Evolutionary conservation across 1,284 basidiomycete genomes (phyloP).

Genomic region (Austroboletus niveus): DNA sequence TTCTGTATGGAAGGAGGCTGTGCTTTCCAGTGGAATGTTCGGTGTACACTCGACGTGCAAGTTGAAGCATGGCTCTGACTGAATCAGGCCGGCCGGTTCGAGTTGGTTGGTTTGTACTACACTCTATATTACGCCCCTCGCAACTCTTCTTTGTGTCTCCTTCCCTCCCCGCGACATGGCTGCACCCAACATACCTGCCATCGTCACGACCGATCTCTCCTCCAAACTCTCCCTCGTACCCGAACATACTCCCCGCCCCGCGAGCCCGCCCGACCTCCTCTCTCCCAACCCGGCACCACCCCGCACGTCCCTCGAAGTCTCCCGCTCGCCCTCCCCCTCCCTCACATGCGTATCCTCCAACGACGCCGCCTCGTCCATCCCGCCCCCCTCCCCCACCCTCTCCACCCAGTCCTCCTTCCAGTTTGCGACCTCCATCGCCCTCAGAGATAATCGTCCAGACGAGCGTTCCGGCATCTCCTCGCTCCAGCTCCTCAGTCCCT

Average conservation of each 20-base stretch:
- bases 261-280: slow-evolving; percentile 17
- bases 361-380: slow-evolving; percentile 36
- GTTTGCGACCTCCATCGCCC: slow-evolving; percentile 55
- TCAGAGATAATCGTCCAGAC: slow-evolving; percentile 74
- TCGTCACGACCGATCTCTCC: slow-evolving; percentile 36
- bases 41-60: background rate
- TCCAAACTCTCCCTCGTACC: slow-evolving; percentile 27
- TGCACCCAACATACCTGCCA: slow-evolving; percentile 30
- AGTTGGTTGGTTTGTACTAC: no score
- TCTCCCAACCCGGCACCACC: slow-evolving; percentile 15
- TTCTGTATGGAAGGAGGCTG: slow-evolving; percentile 28
- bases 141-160: background rate
- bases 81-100: background rate
- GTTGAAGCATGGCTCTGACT: background rate
- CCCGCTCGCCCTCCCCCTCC: slow-evolving; percentile 34
- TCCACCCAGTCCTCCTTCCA: slow-evolving; percentile 61
- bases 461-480: slow-evolving; percentile 53
- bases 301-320: slow-evolving; percentile 23
- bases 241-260: background rate
- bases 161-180: slow-evolving; percentile 18
- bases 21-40: slow-evolving; percentile 35
- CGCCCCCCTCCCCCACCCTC: slow-evolving; percentile 71
- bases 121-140: slow-evolving; percentile 1
- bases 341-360: slow-evolving; percentile 38
- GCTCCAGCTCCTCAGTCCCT: slow-evolving; percentile 52